These are phyloP conservation scores for Allium fistulosum DNA, from an alignment of 106 monocot genomes.

Conservation along the genomic window DNA sequence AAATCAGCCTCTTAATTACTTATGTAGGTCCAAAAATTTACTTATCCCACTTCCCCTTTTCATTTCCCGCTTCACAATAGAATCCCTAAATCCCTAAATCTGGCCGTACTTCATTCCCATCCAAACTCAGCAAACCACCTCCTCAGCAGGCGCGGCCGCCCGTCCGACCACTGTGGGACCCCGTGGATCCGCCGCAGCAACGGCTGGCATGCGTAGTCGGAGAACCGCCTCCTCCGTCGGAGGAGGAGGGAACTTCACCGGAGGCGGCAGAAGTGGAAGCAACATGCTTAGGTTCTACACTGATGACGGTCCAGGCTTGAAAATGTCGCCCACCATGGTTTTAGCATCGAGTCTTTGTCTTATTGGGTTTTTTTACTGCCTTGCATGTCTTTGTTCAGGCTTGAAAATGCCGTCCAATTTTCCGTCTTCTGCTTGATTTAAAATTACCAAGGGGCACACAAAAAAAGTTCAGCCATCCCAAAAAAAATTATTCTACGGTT, in stretches of 20 bases:
- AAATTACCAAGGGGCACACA: too few species aligned
- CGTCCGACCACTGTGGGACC: conserved; percentile 46
- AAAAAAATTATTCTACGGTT: conserved; percentile 26
- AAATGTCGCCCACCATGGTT: conserved; percentile 85
- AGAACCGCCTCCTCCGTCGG: conserved; percentile 4
- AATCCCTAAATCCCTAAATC: too few species aligned
- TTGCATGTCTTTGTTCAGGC: conserved; percentile 63
- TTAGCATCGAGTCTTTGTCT: conserved; percentile 90
- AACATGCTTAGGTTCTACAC: conserved; percentile 96
- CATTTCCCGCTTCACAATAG: too few species aligned
- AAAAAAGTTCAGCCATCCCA: too few species aligned
- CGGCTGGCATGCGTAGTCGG: conserved; percentile 56
- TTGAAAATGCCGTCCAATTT: too few species aligned
- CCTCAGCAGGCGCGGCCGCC: conserved; percentile 17
- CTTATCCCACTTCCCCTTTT: too few species aligned
- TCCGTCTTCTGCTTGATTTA: too few species aligned
- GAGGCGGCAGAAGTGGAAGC: conserved; percentile 11
- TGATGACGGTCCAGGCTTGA: conserved; percentile 84
- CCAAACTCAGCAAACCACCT: conserved; percentile 16
- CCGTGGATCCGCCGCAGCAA: conserved; percentile 46
- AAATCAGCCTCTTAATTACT: too few species aligned
- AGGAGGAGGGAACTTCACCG: conserved; percentile 8
- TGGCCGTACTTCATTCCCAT: too few species aligned
- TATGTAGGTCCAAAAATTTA: too few species aligned
- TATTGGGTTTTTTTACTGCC: conserved; percentile 81